Evolutionary conservation across 2,329 filamentous ascomycete genomes (phyloP), one percentile per base, ranked within the genome.

Genomic region (Chaetomiaceae sp.): DNA sequence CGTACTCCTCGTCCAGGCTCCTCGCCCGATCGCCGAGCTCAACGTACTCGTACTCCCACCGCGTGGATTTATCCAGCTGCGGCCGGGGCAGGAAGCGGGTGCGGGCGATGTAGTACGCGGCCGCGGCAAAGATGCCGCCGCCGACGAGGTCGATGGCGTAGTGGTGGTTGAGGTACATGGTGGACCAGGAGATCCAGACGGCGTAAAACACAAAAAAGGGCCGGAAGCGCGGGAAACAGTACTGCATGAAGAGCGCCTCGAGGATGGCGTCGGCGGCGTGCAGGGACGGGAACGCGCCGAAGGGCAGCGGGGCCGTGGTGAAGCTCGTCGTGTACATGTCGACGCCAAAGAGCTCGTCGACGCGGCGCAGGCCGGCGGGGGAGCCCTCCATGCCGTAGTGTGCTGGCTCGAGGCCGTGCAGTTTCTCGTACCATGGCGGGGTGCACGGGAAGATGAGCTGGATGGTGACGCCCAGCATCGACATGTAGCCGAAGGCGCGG

Each of bases 81-180:
- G 89, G 78, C 56, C 87, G 84, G 4, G 92, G 91, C 39, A 97
- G 73, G 75, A 89, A 96, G 55, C 85, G 84, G 38, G 85, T 81
- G 66, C 89, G 88, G 53, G 88, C 83, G 57, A 90, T 82, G 72
- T 92, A 95, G 77, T 89, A 97, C 54, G 87, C 84, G 47, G 87
- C 76, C 12, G 85, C 85, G 22, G 90, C 87, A 55, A 90, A 77
- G 56, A 96, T 76, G 68, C 87, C 90, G 62, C 92, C 92, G 33
- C 75, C 89, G 23, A 96, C 89, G 47, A 97, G 78, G 69, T 97
- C 92, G 37, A 97, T 88, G 29, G 91, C 92, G 68, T 97, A 97
- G 74, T 97, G 92, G 72, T 97, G 92, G 65, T 89, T 95, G 48
- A 97, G 82, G 68, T 97, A 96, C 90, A 97, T 96, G 62, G 92